Evolutionary conservation across 108 stramenopile species (phyloP).

Genomic region (Heterococcus sp.): DNA sequence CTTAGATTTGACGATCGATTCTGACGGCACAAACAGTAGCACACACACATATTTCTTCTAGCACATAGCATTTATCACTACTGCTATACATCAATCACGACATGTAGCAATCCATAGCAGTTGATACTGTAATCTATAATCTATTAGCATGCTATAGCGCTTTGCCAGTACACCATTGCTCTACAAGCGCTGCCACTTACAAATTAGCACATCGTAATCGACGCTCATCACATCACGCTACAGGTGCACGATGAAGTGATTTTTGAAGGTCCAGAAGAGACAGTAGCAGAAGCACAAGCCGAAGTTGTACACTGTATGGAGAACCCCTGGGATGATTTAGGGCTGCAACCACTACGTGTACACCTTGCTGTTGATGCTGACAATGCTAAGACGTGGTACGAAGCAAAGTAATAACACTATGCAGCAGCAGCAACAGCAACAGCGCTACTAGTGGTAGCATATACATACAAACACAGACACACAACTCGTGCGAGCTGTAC

Average conservation of each 20-base stretch:
- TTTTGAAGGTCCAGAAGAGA: conserved; percentile 96
- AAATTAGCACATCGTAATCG: background rate
- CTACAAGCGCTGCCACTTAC: background rate
- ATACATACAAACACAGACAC: background rate
- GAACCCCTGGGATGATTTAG: conserved; percentile 79
- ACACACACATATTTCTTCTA: background rate
- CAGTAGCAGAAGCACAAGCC: conserved; percentile 83
- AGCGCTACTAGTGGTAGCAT: background rate
- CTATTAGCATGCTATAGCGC: background rate
- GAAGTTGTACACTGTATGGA: conserved; percentile 88
- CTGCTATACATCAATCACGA: background rate
- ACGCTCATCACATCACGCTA: background rate
- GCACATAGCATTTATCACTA: background rate
- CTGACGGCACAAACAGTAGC: no score
- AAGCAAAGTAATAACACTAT: conserved; percentile 77
- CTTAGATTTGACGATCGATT: no score
- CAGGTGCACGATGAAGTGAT: conserved; percentile 98
- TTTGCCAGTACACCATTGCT: no score
- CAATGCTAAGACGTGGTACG: conserved; percentile 89
- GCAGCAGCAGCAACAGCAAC: background rate
- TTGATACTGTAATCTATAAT: background rate
- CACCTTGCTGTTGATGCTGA: conserved; percentile 91
- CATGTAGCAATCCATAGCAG: background rate
- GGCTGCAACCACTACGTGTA: conserved; percentile 75
- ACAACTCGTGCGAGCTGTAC: background rate